Percentiles rank a stretch among this genome's conserved stretches.
phyloP scores from a whole-genome alignment of 75 land plant genomes.

The Gnetum montanum region DNA sequence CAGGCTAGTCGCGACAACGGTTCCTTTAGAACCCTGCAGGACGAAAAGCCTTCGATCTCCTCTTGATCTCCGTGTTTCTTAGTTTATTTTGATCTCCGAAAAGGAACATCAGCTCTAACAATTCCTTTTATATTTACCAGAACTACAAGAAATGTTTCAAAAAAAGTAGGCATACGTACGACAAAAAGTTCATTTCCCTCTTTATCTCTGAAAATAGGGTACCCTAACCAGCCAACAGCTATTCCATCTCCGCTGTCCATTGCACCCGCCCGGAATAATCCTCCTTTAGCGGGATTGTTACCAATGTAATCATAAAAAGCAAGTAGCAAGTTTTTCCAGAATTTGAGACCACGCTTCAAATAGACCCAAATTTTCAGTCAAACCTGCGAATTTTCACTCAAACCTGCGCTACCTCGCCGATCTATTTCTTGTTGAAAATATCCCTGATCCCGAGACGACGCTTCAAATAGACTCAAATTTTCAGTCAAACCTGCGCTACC shows the following conservation, averaged over 20 bases:
- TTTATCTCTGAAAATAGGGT: conserved; percentile 14
- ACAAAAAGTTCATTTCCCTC: conserved; percentile 14
- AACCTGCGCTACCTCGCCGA: not conserved
- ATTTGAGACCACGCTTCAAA: conserved; percentile 18
- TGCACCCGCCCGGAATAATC: conserved; percentile 15
- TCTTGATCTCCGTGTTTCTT: no score
- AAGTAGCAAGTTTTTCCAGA: conserved; percentile 14
- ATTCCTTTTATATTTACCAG: not conserved
- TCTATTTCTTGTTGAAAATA: conserved; percentile 19
- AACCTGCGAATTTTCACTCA: not conserved
- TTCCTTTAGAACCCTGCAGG: no score
- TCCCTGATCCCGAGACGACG: conserved; percentile 14
- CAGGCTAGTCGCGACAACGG: no score
- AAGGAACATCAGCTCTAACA: not conserved
- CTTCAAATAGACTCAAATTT: conserved; percentile 6
- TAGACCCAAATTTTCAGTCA: not conserved
- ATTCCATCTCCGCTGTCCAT: conserved; percentile 28
- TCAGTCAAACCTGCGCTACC: no score
- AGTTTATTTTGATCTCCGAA: not conserved
- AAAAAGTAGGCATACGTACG: not conserved
- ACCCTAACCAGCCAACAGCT: conserved; percentile 19
- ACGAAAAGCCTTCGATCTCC: no score
- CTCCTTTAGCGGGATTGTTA: conserved; percentile 14
- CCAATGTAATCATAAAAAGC: conserved; percentile 27
- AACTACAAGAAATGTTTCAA: not conserved